Percentiles rank a stretch among this genome's conserved stretches.
phyloP scores from a whole-genome alignment of 2,329 filamentous ascomycete species.

The Tothia fuscella region DNA sequence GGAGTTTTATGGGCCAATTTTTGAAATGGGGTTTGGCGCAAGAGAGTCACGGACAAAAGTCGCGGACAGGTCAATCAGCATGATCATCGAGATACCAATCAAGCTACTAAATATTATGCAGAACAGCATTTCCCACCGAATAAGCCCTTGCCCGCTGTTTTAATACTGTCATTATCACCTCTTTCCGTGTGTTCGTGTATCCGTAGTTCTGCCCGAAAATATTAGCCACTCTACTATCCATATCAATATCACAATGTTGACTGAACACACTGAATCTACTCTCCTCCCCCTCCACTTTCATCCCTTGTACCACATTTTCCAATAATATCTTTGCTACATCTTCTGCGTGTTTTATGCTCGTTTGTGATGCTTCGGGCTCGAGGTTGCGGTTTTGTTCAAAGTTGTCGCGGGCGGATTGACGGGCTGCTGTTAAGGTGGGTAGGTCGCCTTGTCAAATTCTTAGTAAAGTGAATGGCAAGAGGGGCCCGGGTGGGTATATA shows the following conservation, averaged over 20 bases:
- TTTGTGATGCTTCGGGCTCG: conserved; percentile 42
- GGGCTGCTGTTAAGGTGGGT: conserved; percentile 56
- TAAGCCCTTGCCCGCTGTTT: conserved; percentile 40
- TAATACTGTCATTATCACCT: conserved; percentile 86
- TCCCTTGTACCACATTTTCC: conserved; percentile 81
- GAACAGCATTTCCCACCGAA: conserved; percentile 11
- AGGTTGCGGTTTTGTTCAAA: conserved; percentile 60
- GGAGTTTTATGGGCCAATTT: not conserved
- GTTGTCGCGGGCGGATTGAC: conserved; percentile 55
- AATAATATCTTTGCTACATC: conserved; percentile 70
- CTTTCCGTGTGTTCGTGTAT: conserved; percentile 89
- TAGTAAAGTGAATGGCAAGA: conserved; percentile 5
- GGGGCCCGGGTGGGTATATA: conserved; percentile 9
- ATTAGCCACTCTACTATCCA: conserved; percentile 7
- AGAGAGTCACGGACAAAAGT: no score
- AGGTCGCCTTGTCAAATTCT: conserved; percentile 50
- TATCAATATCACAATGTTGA: conserved; percentile 12
- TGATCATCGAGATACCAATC: not conserved
- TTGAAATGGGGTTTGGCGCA: no score
- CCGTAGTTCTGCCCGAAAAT: conserved; percentile 51
- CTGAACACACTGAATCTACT: conserved; percentile 48
- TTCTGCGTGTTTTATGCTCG: conserved; percentile 65
- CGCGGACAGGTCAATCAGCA: no score
- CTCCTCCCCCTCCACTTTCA: conserved; percentile 34
- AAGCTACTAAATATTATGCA: conserved; percentile 6